Evolutionary conservation across 352 stramenopile genomes (phyloP), one percentile per base, ranked within the genome.

Genomic region (Phytophthora cajani): DNA sequence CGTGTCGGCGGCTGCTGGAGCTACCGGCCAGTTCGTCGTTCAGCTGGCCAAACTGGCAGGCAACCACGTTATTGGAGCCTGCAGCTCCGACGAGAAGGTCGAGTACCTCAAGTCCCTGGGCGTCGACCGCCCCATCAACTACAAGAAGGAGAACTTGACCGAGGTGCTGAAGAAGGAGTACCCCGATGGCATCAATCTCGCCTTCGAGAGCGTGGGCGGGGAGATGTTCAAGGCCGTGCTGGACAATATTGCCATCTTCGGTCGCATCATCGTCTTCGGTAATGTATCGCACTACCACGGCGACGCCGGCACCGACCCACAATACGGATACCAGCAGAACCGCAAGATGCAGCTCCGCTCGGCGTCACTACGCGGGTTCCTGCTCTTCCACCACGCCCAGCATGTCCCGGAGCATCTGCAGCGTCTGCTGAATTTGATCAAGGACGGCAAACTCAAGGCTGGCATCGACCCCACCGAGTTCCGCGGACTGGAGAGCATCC

Each of bases 11-110:
- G 76, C 73, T 5, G 71, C 75, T 3, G 84, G 90, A 21, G 89
- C 85, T 27, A 96, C 87, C 4, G 91, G 91, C 0, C 71, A 94
- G 21, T 91, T 94, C 46, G 91, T 87, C 21, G 75, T 95, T 38
- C 90, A 97, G 55, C 75, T 97, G 44, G 89, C 84, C 21, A 87
- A 88, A 42, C 75, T 81, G 21, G 65, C 89, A 9, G 81, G 81
- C 36, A 86, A 82, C 61, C 70, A 81, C 46, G 79, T 88, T n/a
- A 86, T 92, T 59, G 75, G 71, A 16, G 83, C 80, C 0, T 89
- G 88, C 63, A 91, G 82, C 58, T 91, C 81, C 17, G 81, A 84
- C 44, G 86, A 92, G 58, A 93, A 93, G 69, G 85, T 81, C 23
- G 81, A 85, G 16, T 87, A 91, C 61, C 80, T 93, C 42, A 75